Evolutionary conservation across 768 basidiomycete species (phyloP).

Genomic region (Dentipellis fragilis): DNA sequence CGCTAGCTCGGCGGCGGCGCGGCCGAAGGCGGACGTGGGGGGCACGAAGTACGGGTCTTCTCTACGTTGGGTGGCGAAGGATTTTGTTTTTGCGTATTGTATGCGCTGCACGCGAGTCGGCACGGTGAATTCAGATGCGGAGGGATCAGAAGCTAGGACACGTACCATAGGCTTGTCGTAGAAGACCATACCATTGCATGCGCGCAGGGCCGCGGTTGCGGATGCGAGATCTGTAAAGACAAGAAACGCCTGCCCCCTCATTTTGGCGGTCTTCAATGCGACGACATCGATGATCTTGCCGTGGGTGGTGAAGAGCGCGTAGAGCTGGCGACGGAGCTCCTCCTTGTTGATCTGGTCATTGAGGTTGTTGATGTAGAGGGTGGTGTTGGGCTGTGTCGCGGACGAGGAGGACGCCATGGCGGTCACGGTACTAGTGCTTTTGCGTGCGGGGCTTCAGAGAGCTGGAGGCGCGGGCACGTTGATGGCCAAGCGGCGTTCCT

Average conservation of each 20-base stretch:
- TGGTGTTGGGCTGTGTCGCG: conserved; percentile 64
- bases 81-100: conserved; percentile 83
- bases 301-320: conserved; percentile 85
- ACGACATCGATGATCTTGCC: conserved; percentile 91
- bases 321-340: conserved; percentile 75
- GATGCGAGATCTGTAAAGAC: conserved; percentile 88
- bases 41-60: conserved; percentile 80
- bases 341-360: conserved; percentile 90
- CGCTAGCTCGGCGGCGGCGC: conserved; percentile 22
- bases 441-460: too few species aligned
- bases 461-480: too few species aligned
- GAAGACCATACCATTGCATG: conserved; percentile 86
- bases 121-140: conserved; percentile 5
- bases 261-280: conserved; percentile 75
- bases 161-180: conserved; percentile 88
- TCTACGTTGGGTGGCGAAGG: conserved; percentile 67
- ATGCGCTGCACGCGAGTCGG: conserved; percentile 51
- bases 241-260: conserved; percentile 93
- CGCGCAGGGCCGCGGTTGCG: conserved; percentile 88
- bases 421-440: too few species aligned
- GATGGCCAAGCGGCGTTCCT: too few species aligned
- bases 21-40: conserved; percentile 56
- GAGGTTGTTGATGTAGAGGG: conserved; percentile 88
- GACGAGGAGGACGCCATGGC: conserved; percentile 39
- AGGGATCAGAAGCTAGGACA: conserved; percentile 13